Conservation (phyloP, 2,329 filamentous ascomycete species). For the Trichoderma breve region DNA sequence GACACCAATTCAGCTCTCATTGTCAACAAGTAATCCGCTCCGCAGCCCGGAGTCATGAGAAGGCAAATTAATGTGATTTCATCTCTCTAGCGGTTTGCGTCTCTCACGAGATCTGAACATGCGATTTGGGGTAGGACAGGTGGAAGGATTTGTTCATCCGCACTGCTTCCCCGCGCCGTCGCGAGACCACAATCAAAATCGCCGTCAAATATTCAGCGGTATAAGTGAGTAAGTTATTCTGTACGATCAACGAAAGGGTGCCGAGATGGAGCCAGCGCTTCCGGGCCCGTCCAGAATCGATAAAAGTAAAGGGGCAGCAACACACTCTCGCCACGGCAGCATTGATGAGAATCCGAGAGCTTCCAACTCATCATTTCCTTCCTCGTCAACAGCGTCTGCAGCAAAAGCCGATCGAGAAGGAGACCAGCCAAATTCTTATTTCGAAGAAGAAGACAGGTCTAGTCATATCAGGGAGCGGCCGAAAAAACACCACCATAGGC, state of each 20-base stretch:
- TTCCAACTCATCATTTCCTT: constrained; percentile 5
- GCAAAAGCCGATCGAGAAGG: neutral
- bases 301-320: constrained; percentile 9
- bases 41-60: neutral
- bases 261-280: neutral
- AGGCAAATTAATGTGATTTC: neutral
- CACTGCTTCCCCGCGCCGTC: constrained; percentile 2
- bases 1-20: neutral
- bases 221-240: neutral
- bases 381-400: neutral
- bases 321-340: constrained; percentile 5
- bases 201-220: neutral
- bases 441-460: neutral
- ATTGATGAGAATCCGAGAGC: constrained; percentile 9
- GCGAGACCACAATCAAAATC: neutral
- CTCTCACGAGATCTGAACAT: neutral
- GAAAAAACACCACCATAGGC: neutral
- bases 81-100: neutral
- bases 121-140: neutral
- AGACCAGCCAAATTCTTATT: neutral
- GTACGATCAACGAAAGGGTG: neutral
- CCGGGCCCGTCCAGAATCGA: neutral
- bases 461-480: neutral
- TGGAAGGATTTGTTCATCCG: neutral
- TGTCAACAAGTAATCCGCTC: neutral